These are phyloP conservation scores for Takashimella tepidaria DNA, from an alignment of 1,284 basidiomycete genomes.

Conservation along the genomic window DNA sequence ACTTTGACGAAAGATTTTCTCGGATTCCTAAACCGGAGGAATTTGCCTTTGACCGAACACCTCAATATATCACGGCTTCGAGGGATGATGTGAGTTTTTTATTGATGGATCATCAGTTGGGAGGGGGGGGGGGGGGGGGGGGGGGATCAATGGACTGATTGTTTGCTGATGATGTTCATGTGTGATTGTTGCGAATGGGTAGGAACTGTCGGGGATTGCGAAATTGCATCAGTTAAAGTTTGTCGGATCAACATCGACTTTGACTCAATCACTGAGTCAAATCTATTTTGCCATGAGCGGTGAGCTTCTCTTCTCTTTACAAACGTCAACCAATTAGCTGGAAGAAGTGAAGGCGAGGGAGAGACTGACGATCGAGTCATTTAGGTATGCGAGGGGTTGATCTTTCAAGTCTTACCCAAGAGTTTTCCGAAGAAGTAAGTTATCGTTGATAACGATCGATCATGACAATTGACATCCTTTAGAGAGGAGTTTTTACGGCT, in stretches of 20 bases:
- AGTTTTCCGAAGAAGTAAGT: slow-evolving; percentile 61
- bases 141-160: too few species aligned
- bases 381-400: slow-evolving; percentile 62
- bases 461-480: slow-evolving; percentile 4
- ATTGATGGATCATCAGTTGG: too few species aligned
- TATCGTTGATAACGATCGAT: background rate
- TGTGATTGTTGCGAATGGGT: too few species aligned
- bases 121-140: too few species aligned
- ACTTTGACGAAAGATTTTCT: slow-evolving; percentile 64
- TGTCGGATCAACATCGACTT: slow-evolving; percentile 86
- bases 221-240: slow-evolving; percentile 55
- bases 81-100: slow-evolving; percentile 63
- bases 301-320: slow-evolving; percentile 17
- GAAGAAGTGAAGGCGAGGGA: too few species aligned
- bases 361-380: slow-evolving; percentile 1
- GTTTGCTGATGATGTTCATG: too few species aligned
- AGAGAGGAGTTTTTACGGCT: slow-evolving; percentile 66
- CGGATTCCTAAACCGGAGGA: slow-evolving; percentile 76
- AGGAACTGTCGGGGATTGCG: slow-evolving; percentile 66
- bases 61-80: slow-evolving; percentile 74
- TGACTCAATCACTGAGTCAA: slow-evolving; percentile 77
- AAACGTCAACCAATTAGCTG: too few species aligned
- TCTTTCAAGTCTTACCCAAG: slow-evolving; percentile 55
- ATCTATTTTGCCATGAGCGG: slow-evolving; percentile 72
- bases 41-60: slow-evolving; percentile 81